phyloP scores from a whole-genome alignment of 768 basidiomycete genomes.

The Rhizopogon vinicolor region DNA sequence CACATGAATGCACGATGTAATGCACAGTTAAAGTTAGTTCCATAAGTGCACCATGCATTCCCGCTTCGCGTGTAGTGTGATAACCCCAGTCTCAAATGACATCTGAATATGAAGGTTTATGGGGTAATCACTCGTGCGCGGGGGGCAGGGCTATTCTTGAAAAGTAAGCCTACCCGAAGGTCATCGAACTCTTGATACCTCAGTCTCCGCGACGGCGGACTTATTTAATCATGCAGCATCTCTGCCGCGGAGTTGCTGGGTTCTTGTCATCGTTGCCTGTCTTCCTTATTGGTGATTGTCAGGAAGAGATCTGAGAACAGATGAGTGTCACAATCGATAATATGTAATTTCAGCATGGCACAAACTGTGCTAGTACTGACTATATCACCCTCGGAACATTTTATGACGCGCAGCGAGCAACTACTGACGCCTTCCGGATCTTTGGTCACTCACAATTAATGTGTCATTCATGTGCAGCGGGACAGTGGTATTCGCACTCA shows the following conservation, averaged over 20 bases:
- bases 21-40: not conserved
- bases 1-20: not conserved
- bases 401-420: too few species aligned
- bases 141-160: not conserved
- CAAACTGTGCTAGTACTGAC: not conserved
- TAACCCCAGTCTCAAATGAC: not conserved
- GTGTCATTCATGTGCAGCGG: not conserved
- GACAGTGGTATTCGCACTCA: not conserved
- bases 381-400: not conserved
- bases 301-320: not conserved
- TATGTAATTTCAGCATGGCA: not conserved
- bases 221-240: constrained; percentile 15
- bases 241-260: constrained; percentile 26
- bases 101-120: not conserved
- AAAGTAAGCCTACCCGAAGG: not conserved
- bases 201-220: constrained; percentile 27
- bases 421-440: not conserved
- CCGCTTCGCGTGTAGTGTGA: not conserved
- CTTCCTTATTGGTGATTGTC: not conserved
- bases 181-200: constrained; percentile 1
- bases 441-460: too few species aligned
- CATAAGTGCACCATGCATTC: not conserved
- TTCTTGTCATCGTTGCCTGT: not conserved
- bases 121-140: not conserved
- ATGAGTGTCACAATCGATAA: not conserved